Evolutionary conservation across 164 flowering plant species (phyloP).

Genomic region (Vitis amurensis): DNA sequence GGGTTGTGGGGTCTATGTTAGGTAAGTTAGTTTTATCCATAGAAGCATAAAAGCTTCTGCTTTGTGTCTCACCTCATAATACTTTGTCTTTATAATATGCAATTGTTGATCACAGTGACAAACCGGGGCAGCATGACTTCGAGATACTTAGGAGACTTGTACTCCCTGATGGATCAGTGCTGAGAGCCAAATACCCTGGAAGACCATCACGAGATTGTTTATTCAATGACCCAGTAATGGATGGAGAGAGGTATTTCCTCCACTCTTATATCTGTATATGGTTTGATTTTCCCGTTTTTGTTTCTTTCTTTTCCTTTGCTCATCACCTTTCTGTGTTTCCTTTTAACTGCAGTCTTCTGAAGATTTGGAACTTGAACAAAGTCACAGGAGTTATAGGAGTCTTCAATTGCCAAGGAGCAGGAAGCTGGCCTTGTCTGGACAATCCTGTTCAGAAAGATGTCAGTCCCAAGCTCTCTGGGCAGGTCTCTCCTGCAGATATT

Average conservation of each 20-base stretch:
- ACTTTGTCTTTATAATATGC: neutral
- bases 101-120: conserved; percentile 47
- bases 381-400: conserved; percentile 60
- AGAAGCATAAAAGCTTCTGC: neutral
- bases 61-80: neutral
- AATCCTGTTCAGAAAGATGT: conserved; percentile 13
- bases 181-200: conserved; percentile 65
- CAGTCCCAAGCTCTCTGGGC: conserved; percentile 26
- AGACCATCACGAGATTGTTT: conserved; percentile 69
- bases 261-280: neutral
- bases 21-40: conserved; percentile 28
- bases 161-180: conserved; percentile 74
- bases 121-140: conserved; percentile 69
- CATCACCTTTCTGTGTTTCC: neutral
- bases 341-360: conserved; percentile 44
- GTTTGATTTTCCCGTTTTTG: neutral
- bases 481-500: conserved; percentile 52
- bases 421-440: conserved; percentile 54
- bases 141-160: conserved; percentile 61
- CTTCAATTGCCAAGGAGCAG: conserved; percentile 78
- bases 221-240: conserved; percentile 65
- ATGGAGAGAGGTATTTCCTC: conserved; percentile 48
- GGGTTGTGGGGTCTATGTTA: conserved; percentile 66
- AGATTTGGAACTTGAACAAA: conserved; percentile 74
- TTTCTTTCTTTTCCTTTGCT: conserved; percentile 1